Evolutionary conservation across 2,329 filamentous ascomycete species (phyloP), one percentile per base, ranked within the genome.

Genomic region (Drechslerella stenobrocha): DNA sequence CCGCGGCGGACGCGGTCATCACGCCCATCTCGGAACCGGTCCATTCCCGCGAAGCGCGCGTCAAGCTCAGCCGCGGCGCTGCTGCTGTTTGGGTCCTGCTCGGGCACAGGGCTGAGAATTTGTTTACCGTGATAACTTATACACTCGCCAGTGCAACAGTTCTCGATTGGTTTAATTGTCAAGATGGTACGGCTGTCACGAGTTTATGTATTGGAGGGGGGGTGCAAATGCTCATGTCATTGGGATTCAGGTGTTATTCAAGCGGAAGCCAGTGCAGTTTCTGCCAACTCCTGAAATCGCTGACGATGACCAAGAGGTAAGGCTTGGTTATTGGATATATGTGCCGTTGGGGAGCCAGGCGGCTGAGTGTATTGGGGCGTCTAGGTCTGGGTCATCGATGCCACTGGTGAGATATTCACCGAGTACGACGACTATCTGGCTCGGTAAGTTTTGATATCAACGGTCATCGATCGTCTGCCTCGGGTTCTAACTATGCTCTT

Each of bases 261-360:
- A 97, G 80, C 85, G 93, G 74, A 97, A 97, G 79, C 91, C 91
- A 60, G 90, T 97, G 75, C 86, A 89, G 78, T 88, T 90, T 76
- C 80, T 91, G 72, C 82, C 87, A 50, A 81, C 82, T 47, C 87
- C 88, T 20, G 80, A 83, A 52, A 83, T 92, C 71, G 82, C 90
- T 72, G 86, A 93, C 80, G 89, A 95, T 71, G 85, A 88, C 74
- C 82, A 84, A 73, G 90, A 97, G 83, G 91, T 92, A 81, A 73
- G 82, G 11, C 11, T 20, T 23, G 9, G 18, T n/a, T 30, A 9
- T 51, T 15, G 6, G 8, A n/a, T 24, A 24, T 5, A 18, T 8
- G 8, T 26, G 7, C 22, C 2, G 18, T 9, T 35, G 30, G 26
- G 20, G 24, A 22, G 9, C 6, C 23, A 28, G 45, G 20, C 18